A percentile compares a stretch with the other conserved stretches of the same genome.
These are phyloP conservation scores for Penicillium sp. DNA, from an alignment of 2,329 filamentous ascomycete species.

Conservation along the genomic window DNA sequence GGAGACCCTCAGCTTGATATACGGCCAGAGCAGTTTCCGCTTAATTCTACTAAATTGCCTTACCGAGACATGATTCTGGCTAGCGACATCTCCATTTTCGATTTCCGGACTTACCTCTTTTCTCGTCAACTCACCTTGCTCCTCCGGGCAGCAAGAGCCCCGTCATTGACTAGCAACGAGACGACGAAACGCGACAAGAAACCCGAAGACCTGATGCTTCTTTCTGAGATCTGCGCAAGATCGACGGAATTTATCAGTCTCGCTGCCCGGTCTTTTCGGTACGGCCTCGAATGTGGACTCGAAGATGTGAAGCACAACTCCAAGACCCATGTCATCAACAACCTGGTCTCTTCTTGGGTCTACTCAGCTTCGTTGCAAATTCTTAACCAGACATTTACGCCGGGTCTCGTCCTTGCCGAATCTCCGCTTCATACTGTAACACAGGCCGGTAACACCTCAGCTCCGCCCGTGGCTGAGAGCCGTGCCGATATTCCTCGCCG, in stretches of 20 bases:
- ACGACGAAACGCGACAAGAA: constrained; percentile 55
- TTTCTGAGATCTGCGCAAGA: constrained; percentile 83
- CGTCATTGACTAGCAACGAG: constrained; percentile 35
- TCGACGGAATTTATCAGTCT: constrained; percentile 80
- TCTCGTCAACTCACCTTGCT: constrained; percentile 80
- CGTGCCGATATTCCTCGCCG: constrained; percentile 36
- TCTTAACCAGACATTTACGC: constrained; percentile 41
- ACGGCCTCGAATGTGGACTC: constrained; percentile 68
- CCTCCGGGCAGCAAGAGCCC: constrained; percentile 71
- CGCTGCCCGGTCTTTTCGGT: constrained; percentile 73
- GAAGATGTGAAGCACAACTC: constrained; percentile 37
- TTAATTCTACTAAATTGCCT: constrained; percentile 64
- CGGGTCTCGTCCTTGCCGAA: constrained; percentile 36
- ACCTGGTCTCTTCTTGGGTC: constrained; percentile 49
- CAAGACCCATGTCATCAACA: constrained; percentile 40
- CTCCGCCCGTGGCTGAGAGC: constrained; percentile 20
- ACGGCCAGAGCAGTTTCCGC: constrained; percentile 36
- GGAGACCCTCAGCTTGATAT: constrained; percentile 30
- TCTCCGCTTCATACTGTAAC: constrained; percentile 35
- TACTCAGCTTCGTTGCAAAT: constrained; percentile 46
- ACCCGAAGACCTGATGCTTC: constrained; percentile 69
- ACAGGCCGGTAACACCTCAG: constrained; percentile 23
- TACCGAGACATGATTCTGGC: constrained; percentile 90
- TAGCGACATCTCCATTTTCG: constrained; percentile 93
- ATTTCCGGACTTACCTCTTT: constrained; percentile 93